These are phyloP conservation scores for Canariomyces notabilis DNA, from an alignment of 2,329 filamentous ascomycete genomes.

Conservation along the genomic window DNA sequence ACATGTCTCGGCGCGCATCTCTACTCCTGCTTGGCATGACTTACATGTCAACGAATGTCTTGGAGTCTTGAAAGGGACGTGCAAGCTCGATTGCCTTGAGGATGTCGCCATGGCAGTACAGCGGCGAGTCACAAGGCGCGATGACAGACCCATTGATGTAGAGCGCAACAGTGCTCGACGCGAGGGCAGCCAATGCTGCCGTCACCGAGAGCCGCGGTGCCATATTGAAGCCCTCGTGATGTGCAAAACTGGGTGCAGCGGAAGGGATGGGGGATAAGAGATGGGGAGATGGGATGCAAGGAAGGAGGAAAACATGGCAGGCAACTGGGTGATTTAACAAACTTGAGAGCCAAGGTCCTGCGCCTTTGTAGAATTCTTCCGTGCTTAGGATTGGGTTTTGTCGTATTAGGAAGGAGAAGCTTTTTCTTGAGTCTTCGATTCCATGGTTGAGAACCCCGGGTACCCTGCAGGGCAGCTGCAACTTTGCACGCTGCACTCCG, in stretches of 20 bases:
- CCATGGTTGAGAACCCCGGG: neutral
- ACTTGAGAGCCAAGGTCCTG: too few relatives aligned
- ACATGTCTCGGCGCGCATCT: conserved; percentile 13
- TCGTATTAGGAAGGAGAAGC: conserved; percentile 10
- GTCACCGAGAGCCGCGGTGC: conserved; percentile 15
- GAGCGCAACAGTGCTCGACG: conserved; percentile 38
- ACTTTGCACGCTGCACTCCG: too few relatives aligned
- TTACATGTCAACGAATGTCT: conserved; percentile 67
- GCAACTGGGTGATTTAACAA: neutral
- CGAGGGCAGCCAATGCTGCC: conserved; percentile 27
- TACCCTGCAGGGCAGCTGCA: conserved; percentile 1
- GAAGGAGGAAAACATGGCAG: neutral
- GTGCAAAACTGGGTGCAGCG: neutral
- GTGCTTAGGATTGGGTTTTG: neutral
- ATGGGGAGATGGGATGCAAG: neutral
- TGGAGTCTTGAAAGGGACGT: conserved; percentile 60
- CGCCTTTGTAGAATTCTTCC: neutral
- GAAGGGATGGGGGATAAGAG: neutral
- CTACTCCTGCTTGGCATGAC: conserved; percentile 19
- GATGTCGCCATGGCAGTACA: conserved; percentile 64
- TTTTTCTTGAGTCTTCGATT: neutral
- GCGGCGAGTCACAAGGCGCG: conserved; percentile 61
- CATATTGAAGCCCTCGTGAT: conserved; percentile 8
- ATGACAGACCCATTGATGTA: conserved; percentile 57
- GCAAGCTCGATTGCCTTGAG: conserved; percentile 59